Percentiles rank a stretch among this genome's conserved stretches.
Conservation (phyloP, 306 rosid genomes). For the Bauhinia variegata region DNA sequence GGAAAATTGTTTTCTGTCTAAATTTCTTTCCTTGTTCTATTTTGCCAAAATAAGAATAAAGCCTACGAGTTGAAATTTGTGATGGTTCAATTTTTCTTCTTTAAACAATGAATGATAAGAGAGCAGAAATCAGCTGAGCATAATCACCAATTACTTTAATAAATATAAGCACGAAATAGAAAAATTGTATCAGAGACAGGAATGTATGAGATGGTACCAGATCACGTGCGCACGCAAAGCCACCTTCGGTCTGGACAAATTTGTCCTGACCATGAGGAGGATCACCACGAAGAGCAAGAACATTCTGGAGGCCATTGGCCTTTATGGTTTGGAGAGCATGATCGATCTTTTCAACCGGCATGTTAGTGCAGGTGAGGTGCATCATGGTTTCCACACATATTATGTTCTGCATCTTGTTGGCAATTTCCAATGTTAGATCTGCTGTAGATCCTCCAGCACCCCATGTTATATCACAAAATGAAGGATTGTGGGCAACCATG, state of each 20-base stretch:
- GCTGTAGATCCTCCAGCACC: constrained; percentile 98
- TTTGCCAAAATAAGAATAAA: constrained; percentile 9
- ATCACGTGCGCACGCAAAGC: constrained; percentile 94
- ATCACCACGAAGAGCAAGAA: constrained; percentile 95
- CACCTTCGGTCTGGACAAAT: constrained; percentile 86
- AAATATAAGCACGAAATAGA: background rate
- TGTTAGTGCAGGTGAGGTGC: constrained; percentile 98
- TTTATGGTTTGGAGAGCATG: constrained; percentile 84
- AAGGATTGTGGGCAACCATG: constrained; percentile 87
- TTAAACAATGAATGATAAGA: background rate
- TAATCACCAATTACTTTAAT: background rate
- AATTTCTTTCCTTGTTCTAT: background rate
- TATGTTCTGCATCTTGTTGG: constrained; percentile 89
- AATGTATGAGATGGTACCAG: constrained; percentile 44
- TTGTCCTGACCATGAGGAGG: constrained; percentile 99
- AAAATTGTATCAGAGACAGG: background rate
- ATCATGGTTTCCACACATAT: constrained; percentile 95
- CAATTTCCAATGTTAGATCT: constrained; percentile 85
- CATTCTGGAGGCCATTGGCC: constrained; percentile 88
- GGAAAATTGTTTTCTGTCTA: constrained; percentile 4
- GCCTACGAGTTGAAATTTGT: background rate
- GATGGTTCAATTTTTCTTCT: constrained; percentile 7
- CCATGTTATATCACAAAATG: constrained; percentile 97
- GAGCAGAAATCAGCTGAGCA: background rate
- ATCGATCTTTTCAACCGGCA: constrained; percentile 94